Percentiles rank a stretch among this genome's conserved stretches.
phyloP scores from a whole-genome alignment of 2,329 filamentous ascomycete species.

The Fusarium mexicanum region DNA sequence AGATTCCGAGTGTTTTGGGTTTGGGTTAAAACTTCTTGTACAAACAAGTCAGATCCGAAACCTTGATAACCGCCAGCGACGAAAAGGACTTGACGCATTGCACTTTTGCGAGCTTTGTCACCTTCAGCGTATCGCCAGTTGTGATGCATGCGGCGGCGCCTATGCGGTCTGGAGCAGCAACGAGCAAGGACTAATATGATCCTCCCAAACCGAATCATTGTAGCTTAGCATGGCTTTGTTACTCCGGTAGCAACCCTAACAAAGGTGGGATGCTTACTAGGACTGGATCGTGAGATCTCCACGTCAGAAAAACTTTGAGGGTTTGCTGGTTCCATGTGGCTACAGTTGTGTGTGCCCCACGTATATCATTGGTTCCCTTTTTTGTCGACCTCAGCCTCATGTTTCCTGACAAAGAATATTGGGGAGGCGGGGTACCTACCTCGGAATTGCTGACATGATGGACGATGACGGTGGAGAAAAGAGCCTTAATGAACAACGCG shows the following conservation, averaged over 20 bases:
- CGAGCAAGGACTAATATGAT: background rate
- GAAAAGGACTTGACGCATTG: constrained; percentile 6
- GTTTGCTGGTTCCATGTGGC: constrained; percentile 10
- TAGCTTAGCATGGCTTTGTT: constrained; percentile 5
- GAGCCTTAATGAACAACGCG: background rate
- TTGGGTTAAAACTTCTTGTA: constrained; percentile 5
- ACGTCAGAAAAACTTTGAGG: constrained; percentile 12
- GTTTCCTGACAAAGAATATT: constrained; percentile 3
- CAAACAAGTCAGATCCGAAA: constrained; percentile 17
- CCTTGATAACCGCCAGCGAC: constrained; percentile 30
- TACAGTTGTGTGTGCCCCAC: constrained; percentile 4
- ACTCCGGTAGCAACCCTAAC: background rate
- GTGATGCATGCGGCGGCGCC: constrained; percentile 9
- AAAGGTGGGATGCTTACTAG: background rate
- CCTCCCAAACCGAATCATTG: background rate
- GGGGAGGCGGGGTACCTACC: background rate
- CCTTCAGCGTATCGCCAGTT: constrained; percentile 32
- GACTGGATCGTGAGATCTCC: constrained; percentile 4
- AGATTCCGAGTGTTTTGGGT: constrained; percentile 8
- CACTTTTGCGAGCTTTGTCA: background rate
- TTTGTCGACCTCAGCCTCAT: constrained; percentile 15
- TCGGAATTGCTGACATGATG: constrained; percentile 26
- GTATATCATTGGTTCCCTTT: background rate
- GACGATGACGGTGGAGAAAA: constrained; percentile 25
- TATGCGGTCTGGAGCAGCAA: background rate